These are phyloP conservation scores for Lophiostoma macrostomum DNA, from an alignment of 495 filamentous ascomycete genomes.

Conservation along the genomic window DNA sequence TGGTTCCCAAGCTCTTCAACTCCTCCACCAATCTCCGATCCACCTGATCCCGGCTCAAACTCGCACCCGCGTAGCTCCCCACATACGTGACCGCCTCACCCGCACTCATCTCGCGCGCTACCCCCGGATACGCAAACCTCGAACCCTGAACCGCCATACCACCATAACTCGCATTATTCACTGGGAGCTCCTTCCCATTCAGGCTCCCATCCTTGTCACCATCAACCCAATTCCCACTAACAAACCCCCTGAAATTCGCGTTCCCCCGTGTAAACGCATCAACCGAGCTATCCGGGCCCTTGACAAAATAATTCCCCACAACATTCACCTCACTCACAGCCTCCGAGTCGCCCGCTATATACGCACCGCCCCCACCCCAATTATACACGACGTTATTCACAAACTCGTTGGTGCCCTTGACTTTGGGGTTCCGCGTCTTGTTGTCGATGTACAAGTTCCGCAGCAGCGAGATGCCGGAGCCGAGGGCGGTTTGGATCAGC, in stretches of 20 bases:
- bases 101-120: slow-evolving; percentile 9
- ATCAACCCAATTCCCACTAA: slow-evolving; percentile 17
- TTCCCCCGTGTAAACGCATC: slow-evolving; percentile 17
- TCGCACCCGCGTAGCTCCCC: slow-evolving; percentile 15
- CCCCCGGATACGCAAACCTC: slow-evolving; percentile 11
- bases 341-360: slow-evolving; percentile 20
- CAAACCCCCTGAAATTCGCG: slow-evolving; percentile 16
- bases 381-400: slow-evolving; percentile 31
- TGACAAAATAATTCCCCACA: slow-evolving; percentile 26
- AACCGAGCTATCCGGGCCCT: slow-evolving; percentile 14
- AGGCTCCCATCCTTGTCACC: slow-evolving; percentile 18
- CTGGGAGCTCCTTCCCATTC: slow-evolving; percentile 17
- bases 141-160: slow-evolving; percentile 9
- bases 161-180: slow-evolving; percentile 11
- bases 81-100: slow-evolving; percentile 8
- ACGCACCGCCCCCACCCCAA: slow-evolving; percentile 27
- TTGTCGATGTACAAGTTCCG: slow-evolving; percentile 28
- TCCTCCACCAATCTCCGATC: slow-evolving; percentile 14
- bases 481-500: slow-evolving; percentile 20
- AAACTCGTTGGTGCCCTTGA: slow-evolving; percentile 27
- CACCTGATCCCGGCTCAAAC: slow-evolving; percentile 9
- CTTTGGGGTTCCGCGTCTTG: slow-evolving; percentile 27
- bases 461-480: slow-evolving; percentile 18
- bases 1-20: slow-evolving; percentile 10
- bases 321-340: slow-evolving; percentile 19